A percentile compares a stretch with the other conserved stretches of the same genome.
Conservation (phyloP, 1,139 yeast genomes). For the Yamadazyma kanchanaburiensis region DNA sequence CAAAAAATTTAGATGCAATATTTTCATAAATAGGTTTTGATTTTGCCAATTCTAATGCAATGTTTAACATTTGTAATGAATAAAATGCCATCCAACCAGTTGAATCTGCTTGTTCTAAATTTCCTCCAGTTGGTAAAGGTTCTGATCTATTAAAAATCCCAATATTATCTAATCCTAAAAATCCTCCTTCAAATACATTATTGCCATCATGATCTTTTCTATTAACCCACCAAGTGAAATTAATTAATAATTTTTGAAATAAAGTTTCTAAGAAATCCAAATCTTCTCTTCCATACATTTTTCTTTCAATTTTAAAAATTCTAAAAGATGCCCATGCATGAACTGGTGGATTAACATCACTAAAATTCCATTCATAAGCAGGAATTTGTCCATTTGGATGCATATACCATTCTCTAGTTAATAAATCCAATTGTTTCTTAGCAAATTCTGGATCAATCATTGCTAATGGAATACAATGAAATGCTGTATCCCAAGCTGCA, state of each 20-base stretch:
- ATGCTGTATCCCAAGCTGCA: conserved; percentile 98
- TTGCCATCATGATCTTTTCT: conserved; percentile 87
- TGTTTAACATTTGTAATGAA: conserved; percentile 87
- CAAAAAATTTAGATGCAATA: conserved; percentile 93
- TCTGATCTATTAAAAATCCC: conserved; percentile 94
- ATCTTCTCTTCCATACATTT: conserved; percentile 81
- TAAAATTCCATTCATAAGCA: conserved; percentile 96
- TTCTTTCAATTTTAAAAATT: conserved; percentile 85
- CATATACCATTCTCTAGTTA: conserved; percentile 97
- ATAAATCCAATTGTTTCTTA: conserved; percentile 79
- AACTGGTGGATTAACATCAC: conserved; percentile 96
- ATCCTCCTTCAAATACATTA: conserved; percentile 93
- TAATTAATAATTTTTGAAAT: conserved; percentile 83
- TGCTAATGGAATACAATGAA: conserved; percentile 92
- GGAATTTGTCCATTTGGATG: conserved; percentile 99
- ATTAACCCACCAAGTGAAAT: conserved; percentile 98
- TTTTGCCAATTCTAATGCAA: conserved; percentile 85
- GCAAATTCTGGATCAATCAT: conserved; percentile 96
- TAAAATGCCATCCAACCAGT: conserved; percentile 99
- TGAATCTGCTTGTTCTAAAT: conserved; percentile 90
- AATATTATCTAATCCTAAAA: conserved; percentile 89
- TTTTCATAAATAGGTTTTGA: conserved; percentile 88
- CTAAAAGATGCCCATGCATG: conserved; percentile 97
- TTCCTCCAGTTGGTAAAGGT: conserved; percentile 92
- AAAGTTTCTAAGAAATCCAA: conserved; percentile 84